A percentile compares a stretch with the other conserved stretches of the same genome.
Conservation (phyloP, 176 grass and related monocot species). For the Rhynchospora tenuis region DNA sequence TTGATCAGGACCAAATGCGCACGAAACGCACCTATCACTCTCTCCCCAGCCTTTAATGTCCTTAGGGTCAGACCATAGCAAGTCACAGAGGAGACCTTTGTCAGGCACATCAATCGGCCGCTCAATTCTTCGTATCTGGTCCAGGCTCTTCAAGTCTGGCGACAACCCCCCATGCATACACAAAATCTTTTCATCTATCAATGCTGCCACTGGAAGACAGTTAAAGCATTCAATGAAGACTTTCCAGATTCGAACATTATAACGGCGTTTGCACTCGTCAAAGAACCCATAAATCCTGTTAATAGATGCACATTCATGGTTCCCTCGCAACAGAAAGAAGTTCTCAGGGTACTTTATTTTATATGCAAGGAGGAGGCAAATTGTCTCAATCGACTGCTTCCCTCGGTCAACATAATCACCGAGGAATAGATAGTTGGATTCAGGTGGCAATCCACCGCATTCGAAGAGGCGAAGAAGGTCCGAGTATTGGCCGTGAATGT, state of each 20-base stretch:
- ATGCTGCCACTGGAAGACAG: too few species aligned
- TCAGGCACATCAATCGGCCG: constrained; percentile 63
- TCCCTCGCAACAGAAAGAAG: constrained; percentile 67
- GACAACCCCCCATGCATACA: constrained; percentile 79
- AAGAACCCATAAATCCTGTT: constrained; percentile 72
- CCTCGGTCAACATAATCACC: constrained; percentile 72
- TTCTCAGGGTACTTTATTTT: constrained; percentile 71
- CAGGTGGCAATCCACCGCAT: constrained; percentile 61
- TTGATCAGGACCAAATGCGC: constrained; percentile 58
- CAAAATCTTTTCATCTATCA: constrained; percentile 73
- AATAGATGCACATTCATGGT: constrained; percentile 74
- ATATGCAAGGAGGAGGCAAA: constrained; percentile 69
- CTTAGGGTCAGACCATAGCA: constrained; percentile 75
- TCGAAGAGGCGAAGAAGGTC: constrained; percentile 73
- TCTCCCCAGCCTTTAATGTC: constrained; percentile 68
- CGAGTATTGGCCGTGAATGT: constrained; percentile 65
- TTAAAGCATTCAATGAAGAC: constrained; percentile 69
- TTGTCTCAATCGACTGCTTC: constrained; percentile 67
- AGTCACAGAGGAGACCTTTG: constrained; percentile 55
- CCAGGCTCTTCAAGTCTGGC: constrained; percentile 58
- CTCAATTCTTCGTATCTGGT: constrained; percentile 55
- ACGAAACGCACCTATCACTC: constrained; percentile 62
- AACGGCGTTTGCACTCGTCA: constrained; percentile 71
- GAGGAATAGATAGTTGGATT: constrained; percentile 58
- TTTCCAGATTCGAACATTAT: constrained; percentile 70